Base-by-base conservation (phyloP, 2,329 filamentous ascomycete genomes). In the Metarhizium album region DNA sequence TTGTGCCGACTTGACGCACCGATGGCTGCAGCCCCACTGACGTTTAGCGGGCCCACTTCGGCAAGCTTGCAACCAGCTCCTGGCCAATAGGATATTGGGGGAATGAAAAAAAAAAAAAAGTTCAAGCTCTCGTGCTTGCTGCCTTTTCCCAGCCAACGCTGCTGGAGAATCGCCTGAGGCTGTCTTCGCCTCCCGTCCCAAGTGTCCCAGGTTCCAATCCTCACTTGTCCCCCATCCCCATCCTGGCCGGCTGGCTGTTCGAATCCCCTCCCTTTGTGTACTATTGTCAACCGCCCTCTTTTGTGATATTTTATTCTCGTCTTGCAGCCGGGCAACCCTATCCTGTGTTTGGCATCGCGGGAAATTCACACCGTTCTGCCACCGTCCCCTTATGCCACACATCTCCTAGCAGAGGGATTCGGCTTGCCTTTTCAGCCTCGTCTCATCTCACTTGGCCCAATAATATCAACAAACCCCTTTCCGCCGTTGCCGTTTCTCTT, bases 71-170 rank as follows among this genome's bases (percentile, higher is more conserved):
- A 62, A 53, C 55, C 58, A 62, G 55, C 52, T 55, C 46, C 57
- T 55, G 57, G 51, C 67, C 67, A 69, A 69, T 68, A 52, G 58
- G 55, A 56, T 51, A 50, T 47, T 43, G 50, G 54, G 60, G 58
- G 61, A 62, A 61, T 57, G 58, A 60, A 29, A 29, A 61, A 29
- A 29, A 61, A 65, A 66, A 65, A 67, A 68, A 67, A 63, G 59
- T 65, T 62, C 55, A 67, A 64, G 64, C 66, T 63, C 47, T 66
- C 57, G 63, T 65, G 63, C 62, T 59, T 56, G 56, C 56, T 58
- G 52, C 55, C 46, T 52, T 54, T 54, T 57, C 54, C 57, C 57
- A 51, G 57, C 58, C 59, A 57, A 57, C 56, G 58, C 56, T 53
- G 57, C n/a, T n/a, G n/a, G n/a, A 47, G 50, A 55, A 51, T 58